Evolutionary conservation across 345 rosid species (phyloP), one percentile per base, ranked within the genome.

Genomic region (Sonneratia caseolaris): DNA sequence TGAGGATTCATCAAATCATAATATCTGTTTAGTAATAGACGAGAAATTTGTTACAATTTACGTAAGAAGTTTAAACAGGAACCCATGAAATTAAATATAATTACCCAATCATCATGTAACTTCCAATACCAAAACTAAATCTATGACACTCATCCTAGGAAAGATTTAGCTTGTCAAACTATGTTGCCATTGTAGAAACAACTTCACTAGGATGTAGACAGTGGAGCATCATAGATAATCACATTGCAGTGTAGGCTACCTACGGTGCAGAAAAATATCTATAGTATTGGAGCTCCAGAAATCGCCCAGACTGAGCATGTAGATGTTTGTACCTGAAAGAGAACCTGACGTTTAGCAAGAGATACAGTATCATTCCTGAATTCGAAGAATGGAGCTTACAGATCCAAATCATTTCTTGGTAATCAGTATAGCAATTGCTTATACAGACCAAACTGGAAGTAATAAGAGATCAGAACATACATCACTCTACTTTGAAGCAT

Each of bases 271-370:
- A 82, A 87, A 95, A 78, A 90, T 89, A 74, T 92, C 97, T 69
- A 95, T 89, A 65, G 97, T 90, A 68, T 86, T 89, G 70, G 98
- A 92, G 81, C 99, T 95, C 99, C 98, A 92, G 77, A 85, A 86
- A 78, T 95, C 99, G 71, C 91, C 98, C 71, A 95, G 82, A 56
- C 89, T 87, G 70, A 95, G 93, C 94, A 95, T 89, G 79, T 85
- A 88, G 75, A 95, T 89, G 48, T 95, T 86, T 27, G 98, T 95
- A 76, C 92, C 99, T 95, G 51, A 78, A 78, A 70, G 24, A 68
- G 68, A 66, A 57, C 0, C 16, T 56, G 21, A 32, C 38, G 14
- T 3, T 62, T 12, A 62, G 66, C 66, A 13, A 62, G 66, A 12
- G 5, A 13, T 32, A 57, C 32, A 57, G 13, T n/a, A 22, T 57